Conservation (phyloP, 2,329 filamentous ascomycete species). For the Kalmusia sp. region DNA sequence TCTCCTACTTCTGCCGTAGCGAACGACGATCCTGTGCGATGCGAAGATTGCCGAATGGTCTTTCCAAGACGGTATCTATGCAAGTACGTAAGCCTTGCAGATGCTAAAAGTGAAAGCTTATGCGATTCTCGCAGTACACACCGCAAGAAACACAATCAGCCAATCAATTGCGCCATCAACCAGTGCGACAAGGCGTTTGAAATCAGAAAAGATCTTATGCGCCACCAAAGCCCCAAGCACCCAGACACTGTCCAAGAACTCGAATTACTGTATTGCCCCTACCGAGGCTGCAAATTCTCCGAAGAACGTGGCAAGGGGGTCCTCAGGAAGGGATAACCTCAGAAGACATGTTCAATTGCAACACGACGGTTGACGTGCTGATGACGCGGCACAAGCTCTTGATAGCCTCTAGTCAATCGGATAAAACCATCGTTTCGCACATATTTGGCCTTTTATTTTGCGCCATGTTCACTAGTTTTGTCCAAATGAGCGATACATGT, state of each 20-base stretch:
- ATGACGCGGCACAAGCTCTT: too few relatives aligned
- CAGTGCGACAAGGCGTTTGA: not conserved
- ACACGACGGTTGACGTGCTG: too few relatives aligned
- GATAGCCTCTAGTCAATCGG: too few relatives aligned
- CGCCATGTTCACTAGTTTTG: too few relatives aligned
- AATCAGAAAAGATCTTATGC: conserved; percentile 2
- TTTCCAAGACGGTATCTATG: conserved; percentile 1
- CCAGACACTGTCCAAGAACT: not conserved
- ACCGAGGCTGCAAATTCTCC: too few relatives aligned
- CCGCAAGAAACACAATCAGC: conserved; percentile 2
- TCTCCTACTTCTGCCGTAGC: not conserved
- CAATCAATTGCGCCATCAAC: not conserved
- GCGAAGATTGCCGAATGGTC: not conserved
- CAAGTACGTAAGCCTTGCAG: not conserved
- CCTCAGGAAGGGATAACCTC: too few relatives aligned
- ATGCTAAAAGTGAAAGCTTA: not conserved
- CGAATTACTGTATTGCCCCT: not conserved
- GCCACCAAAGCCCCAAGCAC: conserved; percentile 3
- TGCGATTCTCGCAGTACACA: not conserved
- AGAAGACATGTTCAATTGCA: too few relatives aligned
- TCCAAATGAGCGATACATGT: too few relatives aligned
- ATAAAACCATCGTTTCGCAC: too few relatives aligned
- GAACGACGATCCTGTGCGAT: not conserved
- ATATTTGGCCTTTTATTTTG: too few relatives aligned
- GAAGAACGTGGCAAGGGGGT: too few relatives aligned